Evolutionary conservation across 2,329 filamentous ascomycete genomes (phyloP), one percentile per base, ranked within the genome.

Genomic region (Coleophoma crateriformis): DNA sequence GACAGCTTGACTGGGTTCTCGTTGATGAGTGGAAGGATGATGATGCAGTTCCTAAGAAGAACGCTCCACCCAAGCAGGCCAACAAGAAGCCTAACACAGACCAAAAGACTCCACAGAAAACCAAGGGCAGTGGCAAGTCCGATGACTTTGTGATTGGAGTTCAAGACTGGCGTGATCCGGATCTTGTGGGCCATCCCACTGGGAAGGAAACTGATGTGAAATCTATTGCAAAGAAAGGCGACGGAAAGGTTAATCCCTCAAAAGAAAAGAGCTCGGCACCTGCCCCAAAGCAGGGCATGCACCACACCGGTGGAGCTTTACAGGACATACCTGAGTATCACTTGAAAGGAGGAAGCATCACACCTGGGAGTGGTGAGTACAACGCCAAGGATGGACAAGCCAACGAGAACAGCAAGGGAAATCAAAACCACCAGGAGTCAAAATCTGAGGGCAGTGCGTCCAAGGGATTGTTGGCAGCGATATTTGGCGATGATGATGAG

Each of bases 161-260:
- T 12, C 87, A 94, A 57, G 88, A 94, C 63, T 92, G 88, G 88
- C 79, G 88, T 57, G 88, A 94, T 64, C 85, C 87, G 6, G 87
- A 90, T 63, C 70, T 90, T 15, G 72, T 89, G 19, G 75, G 52
- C n/a, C 44, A 56, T 5, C 39, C 54, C 13, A 56, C 55, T 13
- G 47, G 46, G 37, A 62, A 62, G 37, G 58, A 61, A 45, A 55
- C 62, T 19, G 57, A 33, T 54, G 45, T 19, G 52, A 63, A 54
- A 44, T 49, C 17, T 45, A 14, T 48, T 12, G 59, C 56, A 34
- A 49, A 48, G 11, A 58, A 63, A 15, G 52, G 58, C 19, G 57
- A 53, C 17, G 61, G 57, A 32, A 67, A 63, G 50, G 50, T 53
- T 27, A 62, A 62, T 50, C 59, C 60, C 15, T 48, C 48, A 34